Base-by-base conservation (phyloP, 2,329 filamentous ascomycete species). In the Verticillium albo-atrum region DNA sequence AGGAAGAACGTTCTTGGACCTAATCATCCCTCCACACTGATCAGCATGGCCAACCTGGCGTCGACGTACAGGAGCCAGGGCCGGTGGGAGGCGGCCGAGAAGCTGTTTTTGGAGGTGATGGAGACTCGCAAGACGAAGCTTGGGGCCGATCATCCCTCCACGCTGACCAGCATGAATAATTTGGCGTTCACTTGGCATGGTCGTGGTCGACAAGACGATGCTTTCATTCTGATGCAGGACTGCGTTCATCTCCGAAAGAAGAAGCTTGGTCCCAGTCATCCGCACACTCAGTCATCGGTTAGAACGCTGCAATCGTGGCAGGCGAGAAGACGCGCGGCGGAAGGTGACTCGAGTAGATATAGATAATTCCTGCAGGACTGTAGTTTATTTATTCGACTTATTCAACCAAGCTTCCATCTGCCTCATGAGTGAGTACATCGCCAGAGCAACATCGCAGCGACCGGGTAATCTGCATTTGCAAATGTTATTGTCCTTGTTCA, bases 61-160 rank as follows among this genome's bases (percentile, higher is more conserved):
- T 52, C 14, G 25, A 62, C 55, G 12, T 64, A 51, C 42, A 25
- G 51, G 14, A 37, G 58, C 51, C 56, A 60, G 54, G 57, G 60
- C 25, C 60, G 58, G 35, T 63, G 55, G 57, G 28, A 62, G 20
- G 63, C 63, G 55, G 60, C 62, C 2, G 63, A 64, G 56, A 42
- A 30, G 58, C 58, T 64, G 17, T n/a, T 55, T 6, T 3, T 60
- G 12, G 10, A 56, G 30, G 60, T 58, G 27, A 56, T 63, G 37
- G 58, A 60, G 37, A 55, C 55, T 12, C 12, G 47, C 9, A 61
- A 61, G 60, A 32, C n/a, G 28, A 57, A 53, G 55, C 55, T 64
- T 25, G 58, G 61, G 28, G 34, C 28, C 4, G 60, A 64, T 17
- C 60, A 62, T 30, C 60, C 55, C 34, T 9, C 12, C 7, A 60